phyloP scores from a whole-genome alignment of 169 alveolate genomes.

The Plasmodium relictum region DNA sequence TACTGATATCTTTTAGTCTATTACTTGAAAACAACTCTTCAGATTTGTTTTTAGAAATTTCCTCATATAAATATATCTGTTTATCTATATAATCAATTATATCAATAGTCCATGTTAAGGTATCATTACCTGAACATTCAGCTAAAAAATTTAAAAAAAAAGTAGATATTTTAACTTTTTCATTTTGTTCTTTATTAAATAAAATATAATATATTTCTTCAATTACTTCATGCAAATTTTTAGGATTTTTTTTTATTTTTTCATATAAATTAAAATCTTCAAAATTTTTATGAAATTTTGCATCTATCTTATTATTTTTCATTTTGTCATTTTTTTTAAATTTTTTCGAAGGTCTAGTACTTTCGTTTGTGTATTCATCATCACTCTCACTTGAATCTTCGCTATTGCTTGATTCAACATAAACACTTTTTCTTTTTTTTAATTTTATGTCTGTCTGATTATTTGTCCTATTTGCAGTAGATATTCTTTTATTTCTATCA shows the following conservation, averaged over 20 bases:
- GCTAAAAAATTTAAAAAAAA: slow-evolving; percentile 74
- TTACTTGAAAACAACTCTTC: background rate
- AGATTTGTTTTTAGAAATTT: slow-evolving; percentile 1
- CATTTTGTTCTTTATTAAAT: slow-evolving; percentile 59
- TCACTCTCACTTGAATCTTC: slow-evolving; percentile 68
- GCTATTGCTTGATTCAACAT: slow-evolving; percentile 63
- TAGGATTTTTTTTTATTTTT: slow-evolving; percentile 68
- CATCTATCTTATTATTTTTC: background rate
- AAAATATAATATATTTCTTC: slow-evolving; percentile 70
- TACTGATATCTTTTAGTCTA: background rate
- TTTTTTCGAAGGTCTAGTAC: slow-evolving; percentile 25
- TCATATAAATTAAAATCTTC: slow-evolving; percentile 77
- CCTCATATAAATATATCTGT: slow-evolving; percentile 68
- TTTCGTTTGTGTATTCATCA: slow-evolving; percentile 56
- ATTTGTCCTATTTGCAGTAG: slow-evolving; percentile 9
- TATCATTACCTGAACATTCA: slow-evolving; percentile 77
- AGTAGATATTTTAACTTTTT: slow-evolving; percentile 66
- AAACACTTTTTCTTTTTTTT: slow-evolving; percentile 64
- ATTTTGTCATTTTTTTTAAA: slow-evolving; percentile 13
- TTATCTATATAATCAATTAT: slow-evolving; percentile 77
- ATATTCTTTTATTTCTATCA: slow-evolving; percentile 66
- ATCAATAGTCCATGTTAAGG: slow-evolving; percentile 71
- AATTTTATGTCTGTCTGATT: slow-evolving; percentile 18
- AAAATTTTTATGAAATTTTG: slow-evolving; percentile 41
- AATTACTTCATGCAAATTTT: slow-evolving; percentile 64